Base-by-base conservation (phyloP, 2,329 filamentous ascomycete species). In the Hypoxylon sp. region DNA sequence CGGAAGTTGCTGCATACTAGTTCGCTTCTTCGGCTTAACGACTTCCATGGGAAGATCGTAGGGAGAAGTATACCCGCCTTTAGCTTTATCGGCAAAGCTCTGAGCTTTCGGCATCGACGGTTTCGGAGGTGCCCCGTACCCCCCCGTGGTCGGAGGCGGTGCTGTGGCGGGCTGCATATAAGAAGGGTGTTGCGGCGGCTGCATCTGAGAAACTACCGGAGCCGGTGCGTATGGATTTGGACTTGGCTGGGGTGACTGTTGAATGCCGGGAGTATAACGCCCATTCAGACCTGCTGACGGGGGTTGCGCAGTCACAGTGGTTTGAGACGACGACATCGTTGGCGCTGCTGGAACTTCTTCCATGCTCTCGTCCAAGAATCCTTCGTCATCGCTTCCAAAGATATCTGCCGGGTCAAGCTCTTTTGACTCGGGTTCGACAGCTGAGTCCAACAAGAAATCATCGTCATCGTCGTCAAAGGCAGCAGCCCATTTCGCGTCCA, bases 21-120 rank as follows among this genome's bases (percentile, higher is more conserved):
- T 73, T 48, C 88, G 80, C 78, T 89, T 88, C 73, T 87, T 81
- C 69, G 89, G 86, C 66, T 89, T 89, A 23, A 89, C 84, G 24
- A 99, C 83, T 51, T 97, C 94, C 75, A 95, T 91, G 3, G 95
- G 95, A 17, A 99, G 81, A 76, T 99, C 96, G 69, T 97, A 99
- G 0, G 95, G 95, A 17, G 94, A 98, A 45, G 89, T 84, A 72
- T 99, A 99, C 6, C 94, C 93, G 53, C 91, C 91, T 75, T 96
- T 98, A 2, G 91, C 80, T 74, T 96, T 96, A 73, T 94, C 89
- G 4, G 85, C 91, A 74, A 97, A 99, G 74, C 94, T 98, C 72
- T 96, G 87, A 1, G 85, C 81, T 74, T 86, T 87, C 24, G 75
- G 74, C 56, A 83, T 67, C 60, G 82, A 77, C n/a, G 80, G 80